Evolutionary conservation across 768 basidiomycete species (phyloP), one percentile per base, ranked within the genome.

Genomic region (Agrocybe pediades): DNA sequence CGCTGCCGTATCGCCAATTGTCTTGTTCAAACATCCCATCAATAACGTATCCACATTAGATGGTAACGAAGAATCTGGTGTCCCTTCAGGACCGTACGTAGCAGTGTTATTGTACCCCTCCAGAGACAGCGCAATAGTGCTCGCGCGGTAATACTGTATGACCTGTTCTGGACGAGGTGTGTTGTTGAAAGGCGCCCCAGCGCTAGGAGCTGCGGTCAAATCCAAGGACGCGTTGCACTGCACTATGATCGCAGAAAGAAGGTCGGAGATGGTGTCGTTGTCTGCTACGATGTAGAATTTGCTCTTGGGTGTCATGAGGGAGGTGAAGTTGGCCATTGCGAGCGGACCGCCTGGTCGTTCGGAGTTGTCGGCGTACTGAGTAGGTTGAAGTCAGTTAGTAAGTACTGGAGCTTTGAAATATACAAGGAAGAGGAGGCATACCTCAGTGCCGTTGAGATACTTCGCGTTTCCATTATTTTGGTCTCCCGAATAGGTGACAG

Each of bases 61-160:
- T 1, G 78, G 84, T 8, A 84, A 67, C 9, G 74, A 68, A 0
- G 74, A 62, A 43, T 74, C 68, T 0, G 73, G 54, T 0, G 66
- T 56, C 7, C 63, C 57, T 46, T 75, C 61, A 1, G 62, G 40
- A 19, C 63, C 63, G 30, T 81, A 67, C 2, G 76, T 79, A 2
- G 76, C 79, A 0, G 80, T 78, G 60, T 86, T 78, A 59, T 86
- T 84, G 65, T 86, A 86, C 1, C 79, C 81, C 44, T 86, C 79
- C 6, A 86, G 70, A 0, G 78, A 77, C 6, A 86, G 74, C 3
- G 74, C 79, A 24, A 81, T 74, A 36, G 76, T 80, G 57, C 79
- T 81, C 0, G 82, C 77, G 24, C 85, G 82, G 61, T 79, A 86
- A 60, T 86, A 86, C 49, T 86, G 80, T 5, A 85, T 59, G 0